Evolutionary conservation across 208 protist species (phyloP).

Genomic region (Crithidia brevicula): DNA sequence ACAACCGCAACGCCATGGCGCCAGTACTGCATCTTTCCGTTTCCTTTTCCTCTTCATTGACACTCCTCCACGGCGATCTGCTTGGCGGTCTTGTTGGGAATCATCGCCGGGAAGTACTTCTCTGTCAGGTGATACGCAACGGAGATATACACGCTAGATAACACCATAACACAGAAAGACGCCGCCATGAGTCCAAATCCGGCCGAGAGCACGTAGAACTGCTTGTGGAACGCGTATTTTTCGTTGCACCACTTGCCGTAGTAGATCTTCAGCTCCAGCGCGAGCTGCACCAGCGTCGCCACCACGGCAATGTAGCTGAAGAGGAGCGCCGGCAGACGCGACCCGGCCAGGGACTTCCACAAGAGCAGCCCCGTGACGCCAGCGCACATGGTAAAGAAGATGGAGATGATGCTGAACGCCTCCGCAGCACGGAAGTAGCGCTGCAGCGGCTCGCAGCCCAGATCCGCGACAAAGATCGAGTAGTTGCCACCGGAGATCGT

Average conservation of each 20-base stretch:
- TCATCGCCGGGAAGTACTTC: constrained; percentile 55
- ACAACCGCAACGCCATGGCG: background rate
- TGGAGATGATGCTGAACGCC: constrained; percentile 58
- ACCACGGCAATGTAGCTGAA: constrained; percentile 48
- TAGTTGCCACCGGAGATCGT: constrained; percentile 22
- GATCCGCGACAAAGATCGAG: constrained; percentile 35
- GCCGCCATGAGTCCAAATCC: constrained; percentile 64
- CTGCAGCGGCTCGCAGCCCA: constrained; percentile 39
- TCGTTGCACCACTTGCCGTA: constrained; percentile 66
- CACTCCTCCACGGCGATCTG: constrained; percentile 53
- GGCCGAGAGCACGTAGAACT: constrained; percentile 59
- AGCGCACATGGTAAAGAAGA: constrained; percentile 42
- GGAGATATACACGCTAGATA: constrained; percentile 42
- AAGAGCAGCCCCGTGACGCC: constrained; percentile 47
- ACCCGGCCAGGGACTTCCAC: constrained; percentile 54
- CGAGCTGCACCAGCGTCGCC: constrained; percentile 51
- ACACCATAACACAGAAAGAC: constrained; percentile 49
- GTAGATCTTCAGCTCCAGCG: constrained; percentile 66
- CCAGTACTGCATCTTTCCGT: background rate
- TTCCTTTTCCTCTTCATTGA: constrained; percentile 10
- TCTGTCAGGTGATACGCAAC: constrained; percentile 45
- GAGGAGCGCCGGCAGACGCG: constrained; percentile 43
- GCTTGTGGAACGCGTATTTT: constrained; percentile 48
- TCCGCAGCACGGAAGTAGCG: constrained; percentile 55
- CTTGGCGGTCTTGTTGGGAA: constrained; percentile 42